Evolutionary conservation across 768 basidiomycete genomes (phyloP), one percentile per base, ranked within the genome.

Genomic region (Udeniomyces megalosporus): DNA sequence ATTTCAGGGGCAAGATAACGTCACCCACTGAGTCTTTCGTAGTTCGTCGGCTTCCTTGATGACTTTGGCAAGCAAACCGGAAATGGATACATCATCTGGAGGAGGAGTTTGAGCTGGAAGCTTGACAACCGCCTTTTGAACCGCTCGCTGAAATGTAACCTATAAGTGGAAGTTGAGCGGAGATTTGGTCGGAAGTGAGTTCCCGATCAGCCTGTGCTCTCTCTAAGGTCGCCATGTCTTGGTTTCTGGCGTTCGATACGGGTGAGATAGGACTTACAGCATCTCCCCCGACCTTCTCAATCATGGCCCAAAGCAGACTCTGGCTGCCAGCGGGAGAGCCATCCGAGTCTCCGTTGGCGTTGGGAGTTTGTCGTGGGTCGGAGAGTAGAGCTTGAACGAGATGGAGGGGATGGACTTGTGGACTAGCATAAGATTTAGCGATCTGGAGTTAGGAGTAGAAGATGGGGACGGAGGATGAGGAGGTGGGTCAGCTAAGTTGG

Each of bases 221-320:
- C n/a, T n/a, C n/a, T n/a, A n/a, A n/a, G n/a, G n/a, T n/a, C n/a
- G n/a, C n/a, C n/a, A n/a, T n/a, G n/a, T n/a, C n/a, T n/a, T n/a
- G n/a, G n/a, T n/a, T n/a, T n/a, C n/a, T n/a, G n/a, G n/a, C n/a
- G n/a, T n/a, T n/a, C 17, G 38, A 42, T 42, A 42, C 17, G 38
- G 17, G 10, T 42, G 38, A 42, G 38, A 42, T 8, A 42, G 65
- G 8, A 76, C 84, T 70, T 75, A 86, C 84, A 26, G 83, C 80
- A 70, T 92, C 89, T 29, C 86, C 89, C 4, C 92, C 91, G 24
- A 86, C 85, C 71, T 83, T 82, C 64, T 84, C 80, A 38, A 92
- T 79, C 2, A 88, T 84, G 4, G 84, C 83, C 4, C 80, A 75
- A 69, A 96, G 87, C 17, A 95, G 77, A 12, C 86, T 82, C 49